Evolutionary conservation across 2,329 filamentous ascomycete species (phyloP).

Genomic region (Acrocalymma vagum): DNA sequence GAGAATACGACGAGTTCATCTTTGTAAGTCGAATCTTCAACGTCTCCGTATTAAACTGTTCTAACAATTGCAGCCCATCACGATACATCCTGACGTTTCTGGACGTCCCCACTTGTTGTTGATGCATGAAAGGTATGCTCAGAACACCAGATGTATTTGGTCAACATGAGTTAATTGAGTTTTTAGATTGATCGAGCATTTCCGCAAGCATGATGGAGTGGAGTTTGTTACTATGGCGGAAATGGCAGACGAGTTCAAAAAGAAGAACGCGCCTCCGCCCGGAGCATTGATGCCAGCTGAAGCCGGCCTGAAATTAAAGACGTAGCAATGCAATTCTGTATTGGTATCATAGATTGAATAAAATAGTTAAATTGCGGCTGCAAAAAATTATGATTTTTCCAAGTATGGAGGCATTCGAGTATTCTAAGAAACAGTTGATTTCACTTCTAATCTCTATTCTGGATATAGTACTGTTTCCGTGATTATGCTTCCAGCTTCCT

Average conservation of each 20-base stretch:
- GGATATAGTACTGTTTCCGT: too few relatives aligned
- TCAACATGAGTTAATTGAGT: constrained; percentile 2
- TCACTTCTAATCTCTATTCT: too few relatives aligned
- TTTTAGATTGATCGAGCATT: constrained; percentile 69
- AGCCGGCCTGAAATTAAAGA: constrained; percentile 61
- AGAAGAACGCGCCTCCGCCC: constrained; percentile 64
- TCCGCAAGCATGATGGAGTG: constrained; percentile 69
- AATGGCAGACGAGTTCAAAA: constrained; percentile 77
- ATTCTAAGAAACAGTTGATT: too few relatives aligned
- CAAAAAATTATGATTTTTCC: too few relatives aligned
- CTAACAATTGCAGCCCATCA: constrained; percentile 62
- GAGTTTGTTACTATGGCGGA: constrained; percentile 75
- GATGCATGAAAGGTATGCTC: constrained; percentile 72
- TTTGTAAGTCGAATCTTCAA: constrained; percentile 63
- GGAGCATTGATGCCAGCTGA: constrained; percentile 69
- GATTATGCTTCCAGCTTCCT: too few relatives aligned
- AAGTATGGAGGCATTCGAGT: too few relatives aligned
- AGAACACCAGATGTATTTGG: background rate
- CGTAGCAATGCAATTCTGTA: constrained; percentile 14
- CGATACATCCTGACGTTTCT: constrained; percentile 72
- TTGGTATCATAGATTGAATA: too few relatives aligned
- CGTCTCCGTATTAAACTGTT: background rate
- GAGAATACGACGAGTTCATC: constrained; percentile 78
- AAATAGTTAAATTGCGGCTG: too few relatives aligned
- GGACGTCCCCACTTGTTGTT: constrained; percentile 75